Percentiles rank a stretch among this genome's conserved stretches.
These are phyloP conservation scores for Oryza rufipogon DNA, from an alignment of 176 grass and related monocot genomes.

Conservation along the genomic window DNA sequence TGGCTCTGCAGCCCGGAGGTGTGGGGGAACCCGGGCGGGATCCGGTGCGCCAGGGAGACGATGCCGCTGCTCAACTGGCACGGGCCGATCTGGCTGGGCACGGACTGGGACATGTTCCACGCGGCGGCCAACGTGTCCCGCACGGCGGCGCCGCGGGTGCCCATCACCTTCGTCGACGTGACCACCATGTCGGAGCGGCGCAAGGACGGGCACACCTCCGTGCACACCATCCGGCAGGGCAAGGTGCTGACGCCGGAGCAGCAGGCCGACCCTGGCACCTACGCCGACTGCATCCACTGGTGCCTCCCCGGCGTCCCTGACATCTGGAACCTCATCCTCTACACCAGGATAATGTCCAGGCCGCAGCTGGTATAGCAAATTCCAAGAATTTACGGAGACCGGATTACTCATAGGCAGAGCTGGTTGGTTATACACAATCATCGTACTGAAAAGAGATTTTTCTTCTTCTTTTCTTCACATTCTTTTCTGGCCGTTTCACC, in stretches of 20 bases:
- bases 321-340: constrained; percentile 82
- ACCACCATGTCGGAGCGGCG: constrained; percentile 89
- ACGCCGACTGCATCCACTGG: constrained; percentile 98
- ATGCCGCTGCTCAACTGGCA: constrained; percentile 57
- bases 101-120: constrained; percentile 84
- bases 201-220: constrained; percentile 88
- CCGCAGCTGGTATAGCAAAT: background rate
- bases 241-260: constrained; percentile 70
- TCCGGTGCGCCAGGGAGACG: constrained; percentile 85
- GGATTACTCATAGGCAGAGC: background rate
- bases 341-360: constrained; percentile 76
- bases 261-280: constrained; percentile 73
- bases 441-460: constrained; percentile 24
- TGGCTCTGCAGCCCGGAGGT: constrained; percentile 51
- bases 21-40: constrained; percentile 71
- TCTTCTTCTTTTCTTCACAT: constrained; percentile 23
- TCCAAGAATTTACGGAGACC: background rate
- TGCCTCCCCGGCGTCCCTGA: constrained; percentile 94
- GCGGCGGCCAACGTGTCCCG: constrained; percentile 44
- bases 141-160: constrained; percentile 47
- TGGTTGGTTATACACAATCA: background rate
- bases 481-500: constrained; percentile 42
- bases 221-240: constrained; percentile 83
- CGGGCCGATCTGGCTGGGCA: constrained; percentile 63
- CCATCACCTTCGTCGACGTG: constrained; percentile 71